These are phyloP conservation scores for Lasiosphaeris hirsuta DNA, from an alignment of 495 filamentous ascomycete genomes.

Conservation along the genomic window DNA sequence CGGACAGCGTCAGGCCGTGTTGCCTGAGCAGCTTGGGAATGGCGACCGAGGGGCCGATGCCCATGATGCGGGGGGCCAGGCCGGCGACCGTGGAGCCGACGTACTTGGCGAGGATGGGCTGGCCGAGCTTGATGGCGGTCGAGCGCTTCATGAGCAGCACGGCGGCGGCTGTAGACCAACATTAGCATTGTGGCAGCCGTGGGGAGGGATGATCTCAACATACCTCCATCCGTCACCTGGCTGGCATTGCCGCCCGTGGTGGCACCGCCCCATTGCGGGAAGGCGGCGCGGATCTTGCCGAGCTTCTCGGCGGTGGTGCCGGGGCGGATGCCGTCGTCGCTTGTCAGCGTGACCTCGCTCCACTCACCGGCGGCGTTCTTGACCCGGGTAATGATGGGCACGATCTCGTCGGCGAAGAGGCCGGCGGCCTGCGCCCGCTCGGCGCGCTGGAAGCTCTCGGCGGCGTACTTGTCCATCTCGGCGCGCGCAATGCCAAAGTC, in stretches of 20 bases:
- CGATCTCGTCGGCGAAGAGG: conserved; percentile 93
- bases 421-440: conserved; percentile 90
- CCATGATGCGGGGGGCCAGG: conserved; percentile 91
- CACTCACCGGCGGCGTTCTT: conserved; percentile 81
- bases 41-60: conserved; percentile 88
- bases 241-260: conserved; percentile 94
- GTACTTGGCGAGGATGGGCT: conserved; percentile 93
- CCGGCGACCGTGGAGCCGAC: conserved; percentile 88
- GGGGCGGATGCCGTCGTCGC: conserved; percentile 84
- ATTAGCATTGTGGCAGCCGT: conserved; percentile 9
- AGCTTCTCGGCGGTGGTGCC: conserved; percentile 84
- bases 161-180: conserved; percentile 59
- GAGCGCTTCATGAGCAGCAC: conserved; percentile 92
- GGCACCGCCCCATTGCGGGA: conserved; percentile 81
- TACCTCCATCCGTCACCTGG: conserved; percentile 88
- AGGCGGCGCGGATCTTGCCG: conserved; percentile 84
- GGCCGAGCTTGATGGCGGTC: conserved; percentile 78
- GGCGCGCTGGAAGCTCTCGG: conserved; percentile 80
- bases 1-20: conserved; percentile 72
- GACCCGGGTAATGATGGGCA: conserved; percentile 73
- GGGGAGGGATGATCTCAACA: conserved; percentile 16
- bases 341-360: conserved; percentile 70
- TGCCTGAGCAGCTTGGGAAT: conserved; percentile 90
- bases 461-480: conserved; percentile 77
- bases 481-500: conserved; percentile 85